These are phyloP conservation scores for Thoreauomyces humboldtii DNA, from an alignment of 192 early-diverging fungal genomes.

Conservation along the genomic window DNA sequence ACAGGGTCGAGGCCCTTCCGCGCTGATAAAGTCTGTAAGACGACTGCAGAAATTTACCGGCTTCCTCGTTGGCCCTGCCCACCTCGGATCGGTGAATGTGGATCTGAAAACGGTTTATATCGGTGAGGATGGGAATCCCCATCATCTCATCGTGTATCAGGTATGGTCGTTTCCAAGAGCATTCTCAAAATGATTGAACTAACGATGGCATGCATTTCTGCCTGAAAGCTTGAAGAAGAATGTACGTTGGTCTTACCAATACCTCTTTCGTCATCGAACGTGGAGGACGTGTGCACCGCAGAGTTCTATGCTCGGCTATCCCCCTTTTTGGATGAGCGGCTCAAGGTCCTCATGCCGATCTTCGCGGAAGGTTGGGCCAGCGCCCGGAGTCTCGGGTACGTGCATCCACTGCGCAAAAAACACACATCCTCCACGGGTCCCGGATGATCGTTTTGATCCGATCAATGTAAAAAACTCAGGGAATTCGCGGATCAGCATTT, in stretches of 20 bases:
- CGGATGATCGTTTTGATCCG: too few relatives aligned
- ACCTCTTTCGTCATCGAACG: not conserved
- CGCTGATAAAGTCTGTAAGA: not conserved
- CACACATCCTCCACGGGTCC: not conserved
- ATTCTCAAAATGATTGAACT: too few relatives aligned
- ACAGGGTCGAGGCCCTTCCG: not conserved
- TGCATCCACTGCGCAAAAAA: not conserved
- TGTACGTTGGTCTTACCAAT: conserved; percentile 21
- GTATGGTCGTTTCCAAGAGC: too few relatives aligned
- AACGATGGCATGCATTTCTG: too few relatives aligned
- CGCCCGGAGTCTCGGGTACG: conserved; percentile 14
- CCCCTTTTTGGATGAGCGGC: conserved; percentile 7
- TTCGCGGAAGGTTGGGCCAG: conserved; percentile 18
- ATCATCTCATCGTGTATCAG: conserved; percentile 32
- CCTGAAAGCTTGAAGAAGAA: conserved; percentile 30
- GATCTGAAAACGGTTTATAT: conserved; percentile 22
- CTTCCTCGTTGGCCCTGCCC: conserved; percentile 29
- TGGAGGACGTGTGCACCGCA: not conserved
- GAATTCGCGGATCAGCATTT: conserved; percentile 29
- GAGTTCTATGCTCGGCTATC: conserved; percentile 19
- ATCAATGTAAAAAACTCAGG: too few relatives aligned
- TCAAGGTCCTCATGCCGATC: not conserved
- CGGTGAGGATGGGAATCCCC: not conserved
- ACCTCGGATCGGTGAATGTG: not conserved
- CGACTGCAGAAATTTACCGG: conserved; percentile 24